Percentiles rank a stretch among this genome's conserved stretches.
These are phyloP conservation scores for Zangia roseola DNA, from an alignment of 768 basidiomycete genomes.

Conservation along the genomic window DNA sequence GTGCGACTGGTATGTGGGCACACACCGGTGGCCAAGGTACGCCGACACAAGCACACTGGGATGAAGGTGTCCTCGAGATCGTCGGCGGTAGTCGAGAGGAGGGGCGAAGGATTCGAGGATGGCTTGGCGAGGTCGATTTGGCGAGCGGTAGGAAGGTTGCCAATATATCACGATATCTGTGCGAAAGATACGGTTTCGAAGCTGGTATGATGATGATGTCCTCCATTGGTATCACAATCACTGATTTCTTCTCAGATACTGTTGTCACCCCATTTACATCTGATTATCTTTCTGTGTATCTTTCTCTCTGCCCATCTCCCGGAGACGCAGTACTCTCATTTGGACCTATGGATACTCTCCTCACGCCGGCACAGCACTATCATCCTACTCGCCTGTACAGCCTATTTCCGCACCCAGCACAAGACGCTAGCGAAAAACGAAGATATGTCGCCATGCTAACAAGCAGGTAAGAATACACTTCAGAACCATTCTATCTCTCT, in stretches of 20 bases:
- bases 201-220: conserved; percentile 45
- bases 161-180: conserved; percentile 69
- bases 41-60: conserved; percentile 61
- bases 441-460: conserved; percentile 71
- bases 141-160: conserved; percentile 64
- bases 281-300: conserved; percentile 72
- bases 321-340: conserved; percentile 78
- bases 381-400: conserved; percentile 72
- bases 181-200: conserved; percentile 80
- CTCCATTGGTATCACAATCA: neutral
- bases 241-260: conserved; percentile 46
- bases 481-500: neutral
- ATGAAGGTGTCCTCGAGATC: conserved; percentile 74
- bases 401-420: conserved; percentile 79
- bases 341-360: conserved; percentile 76
- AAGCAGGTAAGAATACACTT: conserved; percentile 51
- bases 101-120: conserved; percentile 65
- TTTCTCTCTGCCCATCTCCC: conserved; percentile 69
- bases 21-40: conserved; percentile 36
- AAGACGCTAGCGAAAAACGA: conserved; percentile 69
- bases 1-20: conserved; percentile 77
- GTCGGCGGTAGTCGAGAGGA: conserved; percentile 76
- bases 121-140: conserved; percentile 81
- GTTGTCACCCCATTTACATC: conserved; percentile 75
- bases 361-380: conserved; percentile 74